phyloP scores from a whole-genome alignment of 225 moss, liverwort and hornwort genomes.

The Bryum argenteum region DNA sequence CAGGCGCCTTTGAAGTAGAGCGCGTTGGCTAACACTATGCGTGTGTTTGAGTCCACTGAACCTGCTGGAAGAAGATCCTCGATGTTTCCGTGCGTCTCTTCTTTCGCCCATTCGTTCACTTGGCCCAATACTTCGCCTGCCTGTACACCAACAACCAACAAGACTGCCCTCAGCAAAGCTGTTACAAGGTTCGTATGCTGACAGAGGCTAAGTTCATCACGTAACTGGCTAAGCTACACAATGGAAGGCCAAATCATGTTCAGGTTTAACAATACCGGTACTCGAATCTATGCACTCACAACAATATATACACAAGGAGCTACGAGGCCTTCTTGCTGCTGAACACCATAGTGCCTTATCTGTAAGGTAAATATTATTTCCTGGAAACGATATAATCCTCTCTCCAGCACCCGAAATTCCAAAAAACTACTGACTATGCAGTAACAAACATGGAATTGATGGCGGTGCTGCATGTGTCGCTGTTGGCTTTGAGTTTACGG shows the following conservation, averaged over 20 bases:
- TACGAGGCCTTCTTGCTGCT: too few relatives aligned
- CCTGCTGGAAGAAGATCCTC: slow-evolving; percentile 67
- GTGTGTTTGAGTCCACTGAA: slow-evolving; percentile 58
- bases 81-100: slow-evolving; percentile 75
- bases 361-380: too few relatives aligned
- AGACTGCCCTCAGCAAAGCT: slow-evolving; percentile 9
- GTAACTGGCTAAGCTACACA: background rate
- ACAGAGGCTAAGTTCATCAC: too few relatives aligned
- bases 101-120: slow-evolving; percentile 80
- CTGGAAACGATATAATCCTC: too few relatives aligned
- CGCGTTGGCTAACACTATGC: slow-evolving; percentile 79
- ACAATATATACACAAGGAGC: too few relatives aligned
- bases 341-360: too few relatives aligned
- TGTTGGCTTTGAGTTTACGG: background rate
- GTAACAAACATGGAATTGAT: too few relatives aligned
- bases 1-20: slow-evolving; percentile 93
- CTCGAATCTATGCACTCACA: too few relatives aligned
- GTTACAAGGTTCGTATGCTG: background rate
- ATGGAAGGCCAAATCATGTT: background rate
- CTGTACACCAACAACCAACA: slow-evolving; percentile 38
- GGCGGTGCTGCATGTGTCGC: background rate
- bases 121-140: slow-evolving; percentile 59
- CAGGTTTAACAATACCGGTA: too few relatives aligned
- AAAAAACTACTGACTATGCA: too few relatives aligned
- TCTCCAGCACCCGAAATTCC: too few relatives aligned